These are phyloP conservation scores for Wickerhamiella spandovensis DNA, from an alignment of 805 yeast genomes.

Conservation along the genomic window DNA sequence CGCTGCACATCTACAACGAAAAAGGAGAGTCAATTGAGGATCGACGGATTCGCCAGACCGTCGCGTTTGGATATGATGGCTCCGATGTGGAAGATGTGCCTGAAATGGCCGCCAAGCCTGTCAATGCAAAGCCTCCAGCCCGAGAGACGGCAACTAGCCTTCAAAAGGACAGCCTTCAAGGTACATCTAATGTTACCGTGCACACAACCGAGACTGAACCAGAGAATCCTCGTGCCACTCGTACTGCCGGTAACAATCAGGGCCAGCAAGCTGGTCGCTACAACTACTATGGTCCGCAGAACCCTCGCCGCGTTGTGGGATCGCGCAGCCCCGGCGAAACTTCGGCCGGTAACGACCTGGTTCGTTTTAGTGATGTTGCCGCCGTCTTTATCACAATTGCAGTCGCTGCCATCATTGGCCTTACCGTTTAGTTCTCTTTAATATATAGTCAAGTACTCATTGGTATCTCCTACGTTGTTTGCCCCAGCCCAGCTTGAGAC, in stretches of 20 bases:
- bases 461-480: too few relatives aligned
- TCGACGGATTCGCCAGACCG: slow-evolving; percentile 1
- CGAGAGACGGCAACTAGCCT: background rate
- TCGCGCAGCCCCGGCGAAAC: background rate
- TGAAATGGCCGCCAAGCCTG: background rate
- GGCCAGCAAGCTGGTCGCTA: background rate
- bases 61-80: background rate
- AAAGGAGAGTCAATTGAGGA: slow-evolving; percentile 15
- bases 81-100: background rate
- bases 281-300: background rate
- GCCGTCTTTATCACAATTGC: background rate
- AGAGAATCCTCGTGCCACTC: too few relatives aligned
- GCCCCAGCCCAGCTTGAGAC: background rate
- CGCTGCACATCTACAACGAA: slow-evolving; percentile 15
- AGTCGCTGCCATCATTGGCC: background rate
- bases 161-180: too few relatives aligned
- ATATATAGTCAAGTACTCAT: too few relatives aligned
- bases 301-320: background rate
- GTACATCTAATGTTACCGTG: too few relatives aligned
- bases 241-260: background rate
- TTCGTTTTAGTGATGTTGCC: background rate
- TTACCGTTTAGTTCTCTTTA: background rate
- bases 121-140: background rate
- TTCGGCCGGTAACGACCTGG: background rate
- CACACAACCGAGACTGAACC: too few relatives aligned